Base-by-base conservation (phyloP, 2,329 filamentous ascomycete genomes). In the Phyllosticta citriasiana region DNA sequence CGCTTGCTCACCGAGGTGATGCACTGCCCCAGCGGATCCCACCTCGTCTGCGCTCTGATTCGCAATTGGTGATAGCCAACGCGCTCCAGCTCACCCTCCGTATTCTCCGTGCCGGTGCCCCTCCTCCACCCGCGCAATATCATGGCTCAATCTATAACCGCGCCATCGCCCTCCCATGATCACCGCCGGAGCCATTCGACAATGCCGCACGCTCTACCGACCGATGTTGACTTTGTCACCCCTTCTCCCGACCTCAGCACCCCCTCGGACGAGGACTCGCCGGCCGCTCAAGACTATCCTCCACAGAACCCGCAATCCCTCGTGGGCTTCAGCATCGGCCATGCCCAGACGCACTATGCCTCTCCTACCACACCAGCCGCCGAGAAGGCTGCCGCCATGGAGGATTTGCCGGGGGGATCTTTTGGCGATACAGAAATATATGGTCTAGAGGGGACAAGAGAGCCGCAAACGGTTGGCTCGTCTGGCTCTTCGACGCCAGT, bases 251-350 rank as follows among this genome's bases (percentile, higher is more conserved):
- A 74, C 55, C 57, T 63, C 19, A 73, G 72, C 57, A 76, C 75
- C n/a, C 77, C 77, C 5, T 79, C 77, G 57, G 77, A 78, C 26
- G 77, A 79, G 57, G 68, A 63, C 55, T 70, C 69, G 47, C 60
- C 71, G 59, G 66, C 70, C 58, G 66, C 70, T 59, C 62, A 65
- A 27, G 64, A 62, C 35, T 63, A 73, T 58, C 68, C 71, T 64
- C 63, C 73, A 55, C 74, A 77, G 56, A 74, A 77, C 63, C 75
- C 71, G 16, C 72, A 74, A 58, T 75, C 72, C 12, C 74, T 83
- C 35, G 76, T 86, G 65, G 83, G 82, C 2, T 76, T 86, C 66
- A 85, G 83, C 67, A 84, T 86, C 64, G 77, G 82, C 63, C 77
- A 76, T 50, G 76, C 78, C 52, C 84, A 86, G 69, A 82, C 78